phyloP scores from a whole-genome alignment of 2,329 filamentous ascomycete genomes.

The Arachnopeziza araneosa region DNA sequence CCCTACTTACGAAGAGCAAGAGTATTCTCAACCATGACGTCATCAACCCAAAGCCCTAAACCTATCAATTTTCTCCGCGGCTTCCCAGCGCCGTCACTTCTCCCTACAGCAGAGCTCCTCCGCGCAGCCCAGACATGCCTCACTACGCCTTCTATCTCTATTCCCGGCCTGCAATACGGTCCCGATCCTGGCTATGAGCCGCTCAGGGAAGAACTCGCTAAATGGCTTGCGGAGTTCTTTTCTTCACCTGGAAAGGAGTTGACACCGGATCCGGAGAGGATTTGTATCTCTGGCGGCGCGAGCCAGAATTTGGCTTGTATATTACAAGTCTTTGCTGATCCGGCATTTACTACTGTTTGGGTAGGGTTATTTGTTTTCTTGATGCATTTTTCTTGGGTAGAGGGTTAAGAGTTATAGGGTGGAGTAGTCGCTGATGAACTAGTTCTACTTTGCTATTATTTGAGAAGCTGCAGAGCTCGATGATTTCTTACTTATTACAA shows the following conservation, averaged over 20 bases:
- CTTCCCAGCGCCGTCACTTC: conserved; percentile 50
- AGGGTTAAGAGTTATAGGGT: too few species aligned
- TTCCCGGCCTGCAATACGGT: conserved; percentile 70
- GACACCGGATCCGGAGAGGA: conserved; percentile 42
- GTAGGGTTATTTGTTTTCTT: too few species aligned
- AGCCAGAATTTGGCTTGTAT: conserved; percentile 76
- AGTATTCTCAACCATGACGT: not conserved
- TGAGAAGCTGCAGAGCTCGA: too few species aligned
- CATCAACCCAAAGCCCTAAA: conserved; percentile 6
- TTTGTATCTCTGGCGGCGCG: conserved; percentile 80
- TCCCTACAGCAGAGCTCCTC: conserved; percentile 31
- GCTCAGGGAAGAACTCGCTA: conserved; percentile 62
- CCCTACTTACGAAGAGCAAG: not conserved
- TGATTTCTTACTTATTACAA: too few species aligned
- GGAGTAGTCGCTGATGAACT: too few species aligned
- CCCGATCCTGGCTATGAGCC: conserved; percentile 69
- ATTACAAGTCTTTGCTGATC: conserved; percentile 75
- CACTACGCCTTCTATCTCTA: conserved; percentile 50
- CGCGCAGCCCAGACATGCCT: conserved; percentile 51
- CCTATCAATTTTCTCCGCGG: conserved; percentile 58
- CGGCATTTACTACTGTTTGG: conserved; percentile 72
- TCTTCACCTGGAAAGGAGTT: conserved; percentile 12
- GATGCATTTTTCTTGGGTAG: too few species aligned
- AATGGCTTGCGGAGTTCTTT: conserved; percentile 59
- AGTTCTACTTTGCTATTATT: too few species aligned